Evolutionary conservation across 495 filamentous ascomycete genomes (phyloP).

Genomic region (Daldinia loculata): DNA sequence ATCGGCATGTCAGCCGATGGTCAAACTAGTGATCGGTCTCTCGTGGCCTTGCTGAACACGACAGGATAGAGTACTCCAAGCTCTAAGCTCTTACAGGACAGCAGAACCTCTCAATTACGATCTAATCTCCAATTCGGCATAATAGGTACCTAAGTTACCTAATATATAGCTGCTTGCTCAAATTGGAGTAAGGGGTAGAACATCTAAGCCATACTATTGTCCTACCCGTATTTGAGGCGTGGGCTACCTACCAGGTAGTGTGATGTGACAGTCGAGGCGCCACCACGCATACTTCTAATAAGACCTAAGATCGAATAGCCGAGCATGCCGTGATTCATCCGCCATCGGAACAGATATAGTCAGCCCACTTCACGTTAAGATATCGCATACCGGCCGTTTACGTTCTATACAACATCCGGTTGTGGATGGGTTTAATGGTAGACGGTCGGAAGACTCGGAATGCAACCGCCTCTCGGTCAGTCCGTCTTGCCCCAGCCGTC

Average conservation of each 20-base stretch:
- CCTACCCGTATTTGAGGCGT: background rate
- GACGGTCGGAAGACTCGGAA: conserved; percentile 6
- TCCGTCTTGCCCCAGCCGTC: background rate
- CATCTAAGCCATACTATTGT: background rate
- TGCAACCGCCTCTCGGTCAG: background rate
- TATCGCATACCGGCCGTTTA: background rate
- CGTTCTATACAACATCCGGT: background rate
- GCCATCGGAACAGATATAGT: background rate
- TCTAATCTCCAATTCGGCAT: background rate
- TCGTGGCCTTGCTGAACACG: background rate
- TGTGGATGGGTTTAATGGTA: background rate
- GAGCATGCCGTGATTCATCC: background rate
- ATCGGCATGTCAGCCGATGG: background rate
- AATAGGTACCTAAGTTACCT: background rate
- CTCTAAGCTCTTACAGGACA: background rate
- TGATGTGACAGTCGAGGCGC: background rate
- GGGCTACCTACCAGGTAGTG: background rate
- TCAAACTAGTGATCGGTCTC: background rate
- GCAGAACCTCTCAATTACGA: background rate
- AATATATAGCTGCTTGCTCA: background rate
- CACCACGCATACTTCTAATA: background rate
- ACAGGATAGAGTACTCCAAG: background rate
- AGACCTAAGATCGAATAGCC: background rate
- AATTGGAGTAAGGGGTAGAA: conserved; percentile 4
- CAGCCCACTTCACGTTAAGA: background rate